Evolutionary conservation across 306 rosid genomes (phyloP), one percentile per base, ranked within the genome.

Genomic region (Sphenostylis stenocarpa): DNA sequence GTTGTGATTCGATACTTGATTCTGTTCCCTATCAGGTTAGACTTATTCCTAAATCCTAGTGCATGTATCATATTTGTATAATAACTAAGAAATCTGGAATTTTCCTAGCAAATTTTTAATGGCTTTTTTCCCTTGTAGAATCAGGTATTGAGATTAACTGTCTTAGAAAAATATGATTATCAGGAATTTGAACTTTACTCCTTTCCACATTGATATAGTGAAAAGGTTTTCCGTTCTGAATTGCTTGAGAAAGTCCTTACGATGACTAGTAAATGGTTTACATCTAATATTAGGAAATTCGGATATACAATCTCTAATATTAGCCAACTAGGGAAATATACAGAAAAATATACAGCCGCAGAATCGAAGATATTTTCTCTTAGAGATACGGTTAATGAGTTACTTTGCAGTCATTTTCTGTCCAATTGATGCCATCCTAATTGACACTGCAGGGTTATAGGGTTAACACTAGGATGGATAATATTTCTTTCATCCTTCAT

Each of bases 391-490:
- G 29, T 64, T 61, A 58, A 48, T 38, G n/a, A 48, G 60, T 70
- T 80, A 49, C 67, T 62, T 78, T 34, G 44, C 39, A 69, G 51
- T 69, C 56, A 60, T 17, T 33, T 24, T 44, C 72, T 43, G 52
- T 78, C n/a, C 24, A 73, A 78, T 20, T 80, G 48, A 75, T 77
- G 39, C n/a, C 31, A 51, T 52, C 24, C 29, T 62, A 53, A 48
- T 68, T 77, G 43, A 81, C 62, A 62, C 9, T 90, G 84, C 96
- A 95, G 98, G 96, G 96, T 87, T 81, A 49, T 92, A 19, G 90
- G 85, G 66, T 86, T 95, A 90, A 85, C 98, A 9, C 68, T 92
- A 28, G 97, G 97, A 79, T 95, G 98, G 97, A 89, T 95, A 73
- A 88, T 95, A 67, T 92, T 95, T 90, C 97, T 95, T 76, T 92